Evolutionary conservation across 1,284 basidiomycete genomes (phyloP).

Genomic region (Moniliella sp.): DNA sequence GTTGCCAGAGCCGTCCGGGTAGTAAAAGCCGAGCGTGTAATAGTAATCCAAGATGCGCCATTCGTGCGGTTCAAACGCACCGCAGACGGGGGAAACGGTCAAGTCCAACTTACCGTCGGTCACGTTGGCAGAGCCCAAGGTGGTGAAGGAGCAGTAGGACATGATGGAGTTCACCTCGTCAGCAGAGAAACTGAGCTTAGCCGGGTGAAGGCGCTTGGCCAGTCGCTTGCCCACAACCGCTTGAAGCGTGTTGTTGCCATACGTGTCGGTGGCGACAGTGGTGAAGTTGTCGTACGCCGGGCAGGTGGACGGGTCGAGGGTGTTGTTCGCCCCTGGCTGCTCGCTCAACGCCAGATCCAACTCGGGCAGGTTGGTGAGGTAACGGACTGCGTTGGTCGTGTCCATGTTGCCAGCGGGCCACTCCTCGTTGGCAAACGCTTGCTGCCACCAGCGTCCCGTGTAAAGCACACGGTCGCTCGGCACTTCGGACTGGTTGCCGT

Average conservation of each 20-base stretch:
- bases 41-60: constrained; percentile 4
- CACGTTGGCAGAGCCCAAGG: constrained; percentile 3
- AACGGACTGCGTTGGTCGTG: constrained; percentile 2
- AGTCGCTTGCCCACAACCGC: constrained; percentile 3
- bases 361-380: neutral
- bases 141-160: constrained; percentile 4
- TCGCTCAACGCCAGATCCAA: constrained; percentile 4
- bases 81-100: constrained; percentile 2
- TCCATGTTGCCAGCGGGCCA: constrained; percentile 3
- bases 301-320: constrained; percentile 5
- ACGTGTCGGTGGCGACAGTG: constrained; percentile 2
- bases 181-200: no score
- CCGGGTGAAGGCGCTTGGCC: neutral
- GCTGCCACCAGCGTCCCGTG: constrained; percentile 4
- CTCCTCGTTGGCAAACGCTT: constrained; percentile 1
- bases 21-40: constrained; percentile 5
- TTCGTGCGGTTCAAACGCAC: constrained; percentile 2
- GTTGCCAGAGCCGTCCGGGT: constrained; percentile 6
- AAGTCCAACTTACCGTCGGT: constrained; percentile 3
- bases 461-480: constrained; percentile 6
- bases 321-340: constrained; percentile 4
- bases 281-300: constrained; percentile 1
- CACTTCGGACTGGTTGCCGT: no score
- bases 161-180: constrained; percentile 3
- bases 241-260: constrained; percentile 2